Percentiles rank a stretch among this genome's conserved stretches.
Evolutionary conservation across 371 early-diverging fungal species (phyloP).

Genomic region (Mortierella sp.): DNA sequence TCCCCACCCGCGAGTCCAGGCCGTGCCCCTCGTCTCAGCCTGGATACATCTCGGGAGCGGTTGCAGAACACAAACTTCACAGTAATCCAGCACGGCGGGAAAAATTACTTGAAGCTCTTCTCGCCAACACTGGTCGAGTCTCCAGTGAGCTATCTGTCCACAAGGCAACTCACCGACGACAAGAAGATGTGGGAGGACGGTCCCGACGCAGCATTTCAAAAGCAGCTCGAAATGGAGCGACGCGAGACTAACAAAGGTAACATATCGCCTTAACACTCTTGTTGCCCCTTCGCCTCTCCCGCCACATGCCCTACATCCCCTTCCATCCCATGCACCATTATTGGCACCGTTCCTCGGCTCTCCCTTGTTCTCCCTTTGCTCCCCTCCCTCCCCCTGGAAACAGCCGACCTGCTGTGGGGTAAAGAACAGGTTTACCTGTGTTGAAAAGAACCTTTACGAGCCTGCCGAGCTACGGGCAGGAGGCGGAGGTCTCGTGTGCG

Average conservation of each 20-base stretch:
- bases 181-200: conserved; percentile 47
- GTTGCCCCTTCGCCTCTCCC: background rate
- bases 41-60: conserved; percentile 42
- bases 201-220: conserved; percentile 40
- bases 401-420: background rate
- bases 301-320: background rate
- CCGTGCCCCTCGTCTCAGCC: conserved; percentile 30
- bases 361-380: background rate
- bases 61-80: conserved; percentile 22
- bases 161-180: conserved; percentile 27
- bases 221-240: conserved; percentile 30
- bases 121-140: conserved; percentile 42
- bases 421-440: too few species aligned
- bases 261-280: too few species aligned
- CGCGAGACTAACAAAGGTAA: conserved; percentile 38
- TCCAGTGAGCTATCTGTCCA: conserved; percentile 40
- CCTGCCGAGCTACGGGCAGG: background rate
- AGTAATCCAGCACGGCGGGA: conserved; percentile 23
- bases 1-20: conserved; percentile 14
- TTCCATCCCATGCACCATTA: background rate
- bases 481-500: background rate
- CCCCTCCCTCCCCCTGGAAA: background rate
- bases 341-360: background rate
- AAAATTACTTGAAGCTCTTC: conserved; percentile 42
- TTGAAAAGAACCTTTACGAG: too few species aligned